Evolutionary conservation across 306 rosid genomes (phyloP), one percentile per base, ranked within the genome.

Genomic region (Quercus agrifolia): DNA sequence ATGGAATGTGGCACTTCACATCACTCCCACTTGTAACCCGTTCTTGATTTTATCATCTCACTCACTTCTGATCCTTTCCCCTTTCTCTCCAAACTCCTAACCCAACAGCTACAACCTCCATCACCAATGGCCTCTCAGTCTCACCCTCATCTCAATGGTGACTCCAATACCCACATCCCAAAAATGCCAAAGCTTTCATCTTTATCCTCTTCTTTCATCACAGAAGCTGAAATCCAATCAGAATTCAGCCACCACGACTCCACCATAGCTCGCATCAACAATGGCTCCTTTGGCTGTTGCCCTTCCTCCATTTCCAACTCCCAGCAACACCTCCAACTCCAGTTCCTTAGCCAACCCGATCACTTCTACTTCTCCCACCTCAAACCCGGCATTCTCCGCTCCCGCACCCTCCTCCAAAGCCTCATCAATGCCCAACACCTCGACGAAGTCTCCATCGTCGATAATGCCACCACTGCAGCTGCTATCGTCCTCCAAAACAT

Each of bases 391-490:
- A 90, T 93, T 51, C 86, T 83, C 63, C 86, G 56, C 1, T 91
- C 98, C 0, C 82, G 99, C 19, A 82, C 90, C 49, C 59, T 93
- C 13, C 92, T 96, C 83, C 82, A 85, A 71, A 86, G 74, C 28
- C 75, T 93, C 21, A 90, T 96, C 80, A 91, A 91, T 80, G 99
- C 99, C 1, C 80, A 86, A 2, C 86, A 88, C 66, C 83, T 90
- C 5, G 97, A 93, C 25, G 97, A 96, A 86, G 83, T 96, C 82
- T 86, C 99, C 3, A 81, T 96, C 73, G 99, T 96, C 19, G 99
- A 96, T 66, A 96, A 96, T 87, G 98, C 99, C 86, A 96, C 99
- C 85, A 93, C 99, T 9, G 99, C 99, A n/a, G 97, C 97, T 14
- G 90, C 99, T 70, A 90, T 96, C 25, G 94, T 96, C 68, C 94